Evolutionary conservation across 805 yeast genomes (phyloP), one percentile per base, ranked within the genome.

Genomic region (Saccharomyces jurei): DNA sequence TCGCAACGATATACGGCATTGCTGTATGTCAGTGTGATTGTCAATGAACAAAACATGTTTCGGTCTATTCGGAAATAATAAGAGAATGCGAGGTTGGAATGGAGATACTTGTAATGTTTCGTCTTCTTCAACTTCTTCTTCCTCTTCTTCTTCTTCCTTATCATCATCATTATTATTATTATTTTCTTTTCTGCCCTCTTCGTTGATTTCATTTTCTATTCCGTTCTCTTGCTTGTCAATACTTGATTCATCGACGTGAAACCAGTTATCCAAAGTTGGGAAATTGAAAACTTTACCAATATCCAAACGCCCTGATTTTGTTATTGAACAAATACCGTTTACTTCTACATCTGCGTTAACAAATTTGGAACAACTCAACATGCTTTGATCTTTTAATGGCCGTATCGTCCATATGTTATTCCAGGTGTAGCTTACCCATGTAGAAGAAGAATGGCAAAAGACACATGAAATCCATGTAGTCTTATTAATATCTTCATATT

Each of bases 351-450:
- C 60, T 8, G 56, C 61, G 4, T 70, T 63, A 4, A 54, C 55
- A 47, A 69, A 66, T 9, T 55, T 58, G 4, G 61, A 50, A 10
- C 61, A 41, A 5, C 49, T 54, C 5, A 49, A 52, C 44, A 68
- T 52, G 21, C 48, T 52, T 6, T 36, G 50, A 2, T 47, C 41
- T 11, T 52, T 51, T 1, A 73, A 10, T 3, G 73, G 71, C 46
- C 67, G 64, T 11, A 72, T 60, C 49, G 63, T 63, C 17, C 63
- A 55, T 2, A 60, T 32, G 0, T 57, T 49, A 21, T 62, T 54
- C 9, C 53, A 27, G 13, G 66, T 68, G 31, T 70, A 65, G 30
- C 68, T 60, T 1, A 66, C 54, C 76, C 76, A 74, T 1, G 76
- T 65, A 46, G 60, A 60, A 17, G 67, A 63, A 1, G 72, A 63